Conservation (phyloP, 371 early-diverging fungal genomes). For the Apophysomyces variabilis region DNA sequence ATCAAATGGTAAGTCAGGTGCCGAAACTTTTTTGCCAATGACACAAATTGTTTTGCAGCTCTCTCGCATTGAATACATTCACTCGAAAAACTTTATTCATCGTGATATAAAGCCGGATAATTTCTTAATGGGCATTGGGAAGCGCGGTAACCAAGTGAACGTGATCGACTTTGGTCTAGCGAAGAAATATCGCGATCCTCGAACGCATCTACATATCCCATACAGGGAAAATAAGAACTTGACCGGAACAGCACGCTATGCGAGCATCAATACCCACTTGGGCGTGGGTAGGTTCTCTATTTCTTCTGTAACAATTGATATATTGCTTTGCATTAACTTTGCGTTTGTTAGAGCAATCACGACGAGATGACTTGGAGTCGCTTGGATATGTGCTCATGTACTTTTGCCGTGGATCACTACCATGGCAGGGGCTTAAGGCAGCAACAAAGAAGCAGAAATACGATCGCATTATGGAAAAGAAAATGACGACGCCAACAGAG, state of each 20-base stretch:
- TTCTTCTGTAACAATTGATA: background rate
- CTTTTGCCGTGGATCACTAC: conserved; percentile 97
- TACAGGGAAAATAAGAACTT: conserved; percentile 98
- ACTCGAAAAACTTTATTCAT: conserved; percentile 83
- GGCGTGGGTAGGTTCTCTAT: conserved; percentile 80
- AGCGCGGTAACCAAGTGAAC: conserved; percentile 95
- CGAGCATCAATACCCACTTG: conserved; percentile 98
- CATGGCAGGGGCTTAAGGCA: conserved; percentile 99
- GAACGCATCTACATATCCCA: conserved; percentile 97
- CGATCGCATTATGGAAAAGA: conserved; percentile 99
- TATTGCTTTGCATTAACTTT: background rate
- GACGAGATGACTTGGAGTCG: conserved; percentile 99
- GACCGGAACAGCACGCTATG: conserved; percentile 99
- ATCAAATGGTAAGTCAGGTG: conserved; percentile 86
- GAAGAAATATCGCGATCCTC: conserved; percentile 97
- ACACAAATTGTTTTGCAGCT: conserved; percentile 58
- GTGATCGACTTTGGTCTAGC: conserved; percentile 99
- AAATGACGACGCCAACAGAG: conserved; percentile 97
- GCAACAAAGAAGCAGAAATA: conserved; percentile 99
- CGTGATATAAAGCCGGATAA: conserved; percentile 98
- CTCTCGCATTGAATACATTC: conserved; percentile 96
- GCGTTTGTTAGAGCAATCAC: conserved; percentile 85
- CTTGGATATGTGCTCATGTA: conserved; percentile 99
- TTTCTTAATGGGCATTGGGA: conserved; percentile 98
- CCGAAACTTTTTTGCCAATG: background rate